Base-by-base conservation (phyloP, 306 rosid species). In the Gleditsia sinensis region DNA sequence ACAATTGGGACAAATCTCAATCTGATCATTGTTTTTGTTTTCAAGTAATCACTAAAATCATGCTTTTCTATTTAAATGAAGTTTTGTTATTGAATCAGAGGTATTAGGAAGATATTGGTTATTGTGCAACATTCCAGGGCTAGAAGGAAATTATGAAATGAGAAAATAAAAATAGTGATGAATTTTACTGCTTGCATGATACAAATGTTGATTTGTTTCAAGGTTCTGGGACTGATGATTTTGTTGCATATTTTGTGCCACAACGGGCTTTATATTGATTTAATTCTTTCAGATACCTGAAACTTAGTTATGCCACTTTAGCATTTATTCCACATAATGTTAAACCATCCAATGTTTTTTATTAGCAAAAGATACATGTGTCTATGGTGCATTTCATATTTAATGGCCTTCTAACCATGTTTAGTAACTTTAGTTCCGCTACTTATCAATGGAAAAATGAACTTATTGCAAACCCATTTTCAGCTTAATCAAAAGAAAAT, bases 281-380 rank as follows among this genome's bases (percentile, higher is more conserved):
- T 50, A 70, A 63, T 40, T 37, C 30, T 34, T 63, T 48, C 59
- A 17, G 36, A 65, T 40, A 43, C 19, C 42, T 25, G 6, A 33
- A 54, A 46, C 49, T 67, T 69, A 34, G 43, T 43, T 23, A 66
- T 77, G 64, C 51, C 60, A 74, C 48, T 75, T 57, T 32, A 19
- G 51, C 23, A 77, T 45, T 40, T 62, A 40, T 36, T 49, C 61
- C 20, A 23, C 25, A n/a, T 71, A 53, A 77, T 28, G 37, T 71
- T 7, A 55, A 34, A 42, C 50, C 19, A 11, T 43, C 61, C 37
- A n/a, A 23, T 16, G 3, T 1, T 51, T 61, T 71, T 16, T 28
- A 37, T n/a, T 9, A 17, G n/a, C 36, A 61, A 61, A 27, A 78
- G 28, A 57, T 32, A 34, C 49, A 43, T 27, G 36, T 56, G 36